phyloP scores from a whole-genome alignment of 2,329 filamentous ascomycete species.

The Fusarium sp. region DNA sequence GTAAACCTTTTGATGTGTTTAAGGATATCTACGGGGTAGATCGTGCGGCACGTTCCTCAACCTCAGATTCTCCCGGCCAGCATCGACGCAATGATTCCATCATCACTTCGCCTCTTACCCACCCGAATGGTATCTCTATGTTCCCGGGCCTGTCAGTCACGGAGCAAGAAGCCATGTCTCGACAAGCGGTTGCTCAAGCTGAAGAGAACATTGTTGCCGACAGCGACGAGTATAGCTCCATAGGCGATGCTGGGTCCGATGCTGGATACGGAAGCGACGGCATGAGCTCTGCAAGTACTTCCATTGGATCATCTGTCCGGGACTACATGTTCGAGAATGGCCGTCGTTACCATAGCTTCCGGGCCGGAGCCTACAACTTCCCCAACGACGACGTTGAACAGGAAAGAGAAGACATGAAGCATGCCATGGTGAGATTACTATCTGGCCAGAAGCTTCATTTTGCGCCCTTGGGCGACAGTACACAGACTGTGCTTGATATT shows the following conservation, averaged over 20 bases:
- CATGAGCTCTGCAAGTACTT: conserved; percentile 55
- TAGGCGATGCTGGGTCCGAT: conserved; percentile 49
- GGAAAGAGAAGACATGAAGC: conserved; percentile 70
- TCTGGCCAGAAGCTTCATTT: conserved; percentile 65
- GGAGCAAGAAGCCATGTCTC: conserved; percentile 55
- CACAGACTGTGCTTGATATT: conserved; percentile 67
- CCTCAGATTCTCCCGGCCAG: conserved; percentile 3
- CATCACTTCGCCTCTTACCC: conserved; percentile 51
- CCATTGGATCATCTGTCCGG: conserved; percentile 57
- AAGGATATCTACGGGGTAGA: conserved; percentile 17
- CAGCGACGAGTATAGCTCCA: conserved; percentile 45
- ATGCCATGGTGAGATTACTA: conserved; percentile 64
- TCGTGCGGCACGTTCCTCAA: conserved; percentile 11
- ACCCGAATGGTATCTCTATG: conserved; percentile 56
- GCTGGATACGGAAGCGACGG: conserved; percentile 57
- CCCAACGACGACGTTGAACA: conserved; percentile 73
- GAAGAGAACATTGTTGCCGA: conserved; percentile 56
- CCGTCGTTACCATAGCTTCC: conserved; percentile 69
- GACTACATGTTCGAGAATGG: conserved; percentile 70
- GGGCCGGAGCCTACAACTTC: conserved; percentile 68
- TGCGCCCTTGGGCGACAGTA: conserved; percentile 62
- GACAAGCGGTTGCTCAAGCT: conserved; percentile 55
- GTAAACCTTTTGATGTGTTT: conserved; percentile 2
- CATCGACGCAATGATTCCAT: conserved; percentile 39
- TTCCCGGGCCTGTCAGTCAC: conserved; percentile 54